Evolutionary conservation across 176 grass and related monocot genomes (phyloP), one percentile per base, ranked within the genome.

Genomic region (Aechmea fasciata): DNA sequence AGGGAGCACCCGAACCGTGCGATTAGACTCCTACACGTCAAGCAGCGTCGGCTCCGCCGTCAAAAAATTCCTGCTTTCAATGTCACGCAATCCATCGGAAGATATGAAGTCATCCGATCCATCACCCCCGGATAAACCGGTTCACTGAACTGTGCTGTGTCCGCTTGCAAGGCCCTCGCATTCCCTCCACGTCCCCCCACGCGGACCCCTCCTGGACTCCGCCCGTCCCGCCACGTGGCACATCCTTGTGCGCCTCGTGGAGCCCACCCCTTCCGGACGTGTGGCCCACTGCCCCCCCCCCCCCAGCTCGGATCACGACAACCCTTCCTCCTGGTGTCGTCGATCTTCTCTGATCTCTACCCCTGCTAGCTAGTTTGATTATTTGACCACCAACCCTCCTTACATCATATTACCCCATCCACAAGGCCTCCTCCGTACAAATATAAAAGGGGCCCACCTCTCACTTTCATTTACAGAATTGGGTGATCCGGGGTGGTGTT

Each of bases 11-110:
- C 13, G 33, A 41, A 41, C 33, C 33, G 4, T 41, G 33, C 33
- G 4, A 41, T 41, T 41, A 41, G 4, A 1, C 54, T 59, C 54
- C 54, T 17, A 59, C 54, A 17, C 10, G 54, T 3, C 14, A 6
- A 1, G n/a, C 54, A 59, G 19, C 54, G 10, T 18, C 54, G 15
- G 19, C 9, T 59, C n/a, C 14, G 13, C 54, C 54, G 6, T 59
- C 15, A 41, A 41, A 41, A 41, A 41, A 41, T 7, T 41, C 33
- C 33, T 41, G 4, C 33, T 41, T 41, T 41, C 68, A 66, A 71
- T 9, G 48, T 82, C 79, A 70, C 22, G 51, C 66, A 48, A 64
- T 71, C 72, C 65, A 65, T 75, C 74, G 69, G 29, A 41, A 65
- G 7, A 41, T 41, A 5, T 41, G 7, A 50, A 57, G 17, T 22